Conservation (phyloP, 163 green algal species). For the Prototheca wickerhamii region DNA sequence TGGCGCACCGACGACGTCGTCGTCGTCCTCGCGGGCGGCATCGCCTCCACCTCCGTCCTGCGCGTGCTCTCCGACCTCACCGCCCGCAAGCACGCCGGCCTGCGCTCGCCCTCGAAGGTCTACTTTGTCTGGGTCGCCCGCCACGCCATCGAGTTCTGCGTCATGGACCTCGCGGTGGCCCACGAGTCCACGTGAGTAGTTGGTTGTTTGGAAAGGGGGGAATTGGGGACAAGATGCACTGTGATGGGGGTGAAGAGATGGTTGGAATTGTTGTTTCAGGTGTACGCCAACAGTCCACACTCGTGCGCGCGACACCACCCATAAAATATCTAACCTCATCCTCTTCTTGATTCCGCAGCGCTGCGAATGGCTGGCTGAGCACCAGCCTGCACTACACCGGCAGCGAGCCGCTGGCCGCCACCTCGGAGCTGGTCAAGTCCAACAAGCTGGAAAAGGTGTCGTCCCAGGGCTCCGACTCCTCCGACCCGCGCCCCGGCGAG, state of each 20-base stretch:
- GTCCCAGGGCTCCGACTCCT: not conserved
- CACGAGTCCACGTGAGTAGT: not conserved
- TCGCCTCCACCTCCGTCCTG: slow-evolving; percentile 5
- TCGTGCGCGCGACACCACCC: no score
- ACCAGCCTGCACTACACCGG: not conserved
- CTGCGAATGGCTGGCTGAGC: not conserved
- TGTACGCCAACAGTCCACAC: no score
- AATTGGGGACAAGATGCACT: no score
- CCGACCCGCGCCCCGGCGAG: not conserved
- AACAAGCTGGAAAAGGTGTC: not conserved
- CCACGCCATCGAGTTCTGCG: not conserved
- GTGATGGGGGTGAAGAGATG: no score
- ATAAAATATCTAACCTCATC: no score
- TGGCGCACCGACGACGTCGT: not conserved
- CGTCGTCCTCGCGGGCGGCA: slow-evolving; percentile 26
- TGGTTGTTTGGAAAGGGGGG: no score
- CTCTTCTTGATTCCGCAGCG: no score
- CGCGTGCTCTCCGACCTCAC: not conserved
- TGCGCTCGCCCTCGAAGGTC: not conserved
- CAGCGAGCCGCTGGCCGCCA: not conserved
- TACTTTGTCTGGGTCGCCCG: slow-evolving; percentile 1
- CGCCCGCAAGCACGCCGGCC: not conserved
- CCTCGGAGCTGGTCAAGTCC: not conserved
- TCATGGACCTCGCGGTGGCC: not conserved
- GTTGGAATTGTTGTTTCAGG: no score